Evolutionary conservation across 1,139 yeast genomes (phyloP).

Genomic region (Saccharomycopsis crataegensis): DNA sequence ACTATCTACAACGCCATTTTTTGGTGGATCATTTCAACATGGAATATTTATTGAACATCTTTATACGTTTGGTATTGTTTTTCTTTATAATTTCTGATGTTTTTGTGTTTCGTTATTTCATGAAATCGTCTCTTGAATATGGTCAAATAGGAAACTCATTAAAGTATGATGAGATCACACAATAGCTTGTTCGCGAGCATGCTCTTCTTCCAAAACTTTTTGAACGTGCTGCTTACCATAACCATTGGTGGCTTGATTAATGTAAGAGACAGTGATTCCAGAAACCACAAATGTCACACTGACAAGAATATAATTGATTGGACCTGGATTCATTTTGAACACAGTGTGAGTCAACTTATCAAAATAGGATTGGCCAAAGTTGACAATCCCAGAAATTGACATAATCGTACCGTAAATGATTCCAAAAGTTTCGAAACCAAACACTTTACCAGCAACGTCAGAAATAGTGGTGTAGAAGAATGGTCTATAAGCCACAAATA

Average conservation of each 20-base stretch:
- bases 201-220: background rate
- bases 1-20: too few relatives aligned
- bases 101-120: too few relatives aligned
- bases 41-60: too few relatives aligned
- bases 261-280: slow-evolving; percentile 40
- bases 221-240: slow-evolving; percentile 8
- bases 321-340: slow-evolving; percentile 51
- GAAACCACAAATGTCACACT: slow-evolving; percentile 41
- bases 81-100: too few relatives aligned
- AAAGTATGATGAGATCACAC: background rate
- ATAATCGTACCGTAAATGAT: slow-evolving; percentile 55
- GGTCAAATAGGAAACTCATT: too few relatives aligned
- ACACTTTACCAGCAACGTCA: slow-evolving; percentile 56
- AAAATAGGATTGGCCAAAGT: slow-evolving; percentile 45
- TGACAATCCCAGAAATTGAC: slow-evolving; percentile 50
- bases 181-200: background rate
- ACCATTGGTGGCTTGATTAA: slow-evolving; percentile 41
- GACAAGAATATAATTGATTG: slow-evolving; percentile 42
- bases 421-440: slow-evolving; percentile 60
- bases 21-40: too few relatives aligned
- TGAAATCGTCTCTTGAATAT: too few relatives aligned
- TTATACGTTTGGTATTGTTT: too few relatives aligned
- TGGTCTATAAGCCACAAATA: slow-evolving; percentile 53
- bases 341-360: slow-evolving; percentile 46
- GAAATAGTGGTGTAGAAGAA: slow-evolving; percentile 57